phyloP scores from a whole-genome alignment of 352 stramenopile species.

The Pythium diclinum region DNA sequence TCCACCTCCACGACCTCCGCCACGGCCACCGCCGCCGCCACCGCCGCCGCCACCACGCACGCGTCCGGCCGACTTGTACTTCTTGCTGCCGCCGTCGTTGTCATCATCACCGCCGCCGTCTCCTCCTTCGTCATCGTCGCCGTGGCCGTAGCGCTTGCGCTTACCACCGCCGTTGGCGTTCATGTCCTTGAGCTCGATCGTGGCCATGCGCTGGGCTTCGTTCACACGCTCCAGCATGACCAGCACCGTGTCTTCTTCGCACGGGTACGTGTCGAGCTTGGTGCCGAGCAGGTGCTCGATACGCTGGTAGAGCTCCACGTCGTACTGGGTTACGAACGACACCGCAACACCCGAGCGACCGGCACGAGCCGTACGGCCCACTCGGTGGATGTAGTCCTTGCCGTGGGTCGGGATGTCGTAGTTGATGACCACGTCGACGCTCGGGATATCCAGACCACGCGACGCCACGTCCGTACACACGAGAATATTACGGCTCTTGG shows the following conservation, averaged over 20 bases:
- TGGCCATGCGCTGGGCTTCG: conserved; percentile 96
- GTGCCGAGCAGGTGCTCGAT: conserved; percentile 91
- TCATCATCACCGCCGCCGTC: conserved; percentile 31
- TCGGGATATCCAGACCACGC: conserved; percentile 95
- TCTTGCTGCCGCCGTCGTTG: conserved; percentile 42
- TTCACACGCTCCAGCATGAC: conserved; percentile 96
- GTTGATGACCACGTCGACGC: conserved; percentile 98
- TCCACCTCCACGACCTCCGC: conserved; percentile 12
- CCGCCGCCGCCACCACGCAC: conserved; percentile 31
- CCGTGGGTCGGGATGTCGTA: conserved; percentile 98
- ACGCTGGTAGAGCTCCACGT: conserved; percentile 98
- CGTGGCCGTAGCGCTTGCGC: conserved; percentile 57
- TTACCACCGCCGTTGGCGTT: conserved; percentile 48
- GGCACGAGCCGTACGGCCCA: conserved; percentile 96
- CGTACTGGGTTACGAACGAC: conserved; percentile 98
- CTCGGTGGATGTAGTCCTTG: conserved; percentile 99
- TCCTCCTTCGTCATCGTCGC: conserved; percentile 46
- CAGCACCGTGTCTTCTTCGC: conserved; percentile 94
- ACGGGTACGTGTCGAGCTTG: conserved; percentile 77
- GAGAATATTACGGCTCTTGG: conserved; percentile 84
- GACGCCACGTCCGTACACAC: conserved; percentile 89
- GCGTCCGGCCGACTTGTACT: conserved; percentile 80
- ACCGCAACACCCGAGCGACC: conserved; percentile 93
- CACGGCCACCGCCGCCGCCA: conserved; percentile 8
- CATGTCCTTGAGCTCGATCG: conserved; percentile 87